phyloP scores from a whole-genome alignment of 2,329 filamentous ascomycete species.

The Fusarium sp. region DNA sequence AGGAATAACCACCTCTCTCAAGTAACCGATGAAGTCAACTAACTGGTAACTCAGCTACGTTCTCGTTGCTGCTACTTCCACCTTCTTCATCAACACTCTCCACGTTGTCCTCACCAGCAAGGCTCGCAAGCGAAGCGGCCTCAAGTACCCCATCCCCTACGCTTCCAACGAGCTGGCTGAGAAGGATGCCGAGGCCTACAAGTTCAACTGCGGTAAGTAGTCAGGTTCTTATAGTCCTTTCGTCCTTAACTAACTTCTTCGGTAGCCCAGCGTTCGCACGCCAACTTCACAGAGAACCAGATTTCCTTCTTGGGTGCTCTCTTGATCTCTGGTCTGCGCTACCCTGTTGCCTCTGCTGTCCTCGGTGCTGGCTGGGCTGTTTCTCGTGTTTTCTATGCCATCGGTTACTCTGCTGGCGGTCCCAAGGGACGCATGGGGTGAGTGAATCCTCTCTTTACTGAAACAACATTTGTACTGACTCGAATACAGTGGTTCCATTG shows the following conservation, averaged over 20 bases:
- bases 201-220: conserved; percentile 70
- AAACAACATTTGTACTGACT: conserved; percentile 30
- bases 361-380: conserved; percentile 66
- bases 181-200: conserved; percentile 64
- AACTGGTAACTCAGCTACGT: conserved; percentile 63
- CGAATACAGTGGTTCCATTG: conserved; percentile 50
- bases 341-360: conserved; percentile 61
- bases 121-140: conserved; percentile 63
- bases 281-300: conserved; percentile 72
- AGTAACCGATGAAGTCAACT: background rate
- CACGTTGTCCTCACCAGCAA: conserved; percentile 61
- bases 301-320: conserved; percentile 63
- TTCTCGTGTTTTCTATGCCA: conserved; percentile 64
- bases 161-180: conserved; percentile 64
- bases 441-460: conserved; percentile 32
- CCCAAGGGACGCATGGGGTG: conserved; percentile 58
- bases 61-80: conserved; percentile 66
- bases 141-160: conserved; percentile 69
- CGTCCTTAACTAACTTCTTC: conserved; percentile 12
- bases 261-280: conserved; percentile 68
- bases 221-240: background rate
- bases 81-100: conserved; percentile 67
- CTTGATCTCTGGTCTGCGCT: conserved; percentile 66
- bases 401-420: conserved; percentile 63
- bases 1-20: conserved; percentile 33